Percentiles rank a stretch among this genome's conserved stretches.
These are phyloP conservation scores for Leccinum sublutescens DNA, from an alignment of 768 basidiomycete species.

Conservation along the genomic window DNA sequence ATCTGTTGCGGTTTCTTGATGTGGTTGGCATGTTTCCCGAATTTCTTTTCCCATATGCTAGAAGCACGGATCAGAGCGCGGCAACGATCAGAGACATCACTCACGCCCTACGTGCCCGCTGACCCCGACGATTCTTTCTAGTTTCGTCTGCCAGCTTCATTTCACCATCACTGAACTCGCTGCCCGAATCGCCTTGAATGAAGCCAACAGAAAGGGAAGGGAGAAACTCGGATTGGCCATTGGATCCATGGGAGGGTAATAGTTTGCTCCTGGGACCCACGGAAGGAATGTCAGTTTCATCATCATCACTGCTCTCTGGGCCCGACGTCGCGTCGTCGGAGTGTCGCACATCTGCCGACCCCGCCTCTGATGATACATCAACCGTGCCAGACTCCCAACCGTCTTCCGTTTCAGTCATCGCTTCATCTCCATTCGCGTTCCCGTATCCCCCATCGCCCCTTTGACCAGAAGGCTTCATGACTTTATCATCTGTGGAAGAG, in stretches of 20 bases:
- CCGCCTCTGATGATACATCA: slow-evolving; percentile 23
- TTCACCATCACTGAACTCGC: slow-evolving; percentile 72
- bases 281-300: slow-evolving; percentile 18
- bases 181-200: slow-evolving; percentile 72
- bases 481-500: not conserved
- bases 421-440: slow-evolving; percentile 8
- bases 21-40: slow-evolving; percentile 87
- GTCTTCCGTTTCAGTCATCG: slow-evolving; percentile 14
- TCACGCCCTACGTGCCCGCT: slow-evolving; percentile 91
- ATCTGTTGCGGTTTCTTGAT: slow-evolving; percentile 58
- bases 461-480: not conserved
- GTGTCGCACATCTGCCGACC: not conserved
- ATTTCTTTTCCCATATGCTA: slow-evolving; percentile 99
- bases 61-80: slow-evolving; percentile 1
- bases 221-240: slow-evolving; percentile 62
- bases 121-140: slow-evolving; percentile 89
- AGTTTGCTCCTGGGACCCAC: slow-evolving; percentile 12
- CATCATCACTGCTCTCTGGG: slow-evolving; percentile 25
- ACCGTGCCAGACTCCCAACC: slow-evolving; percentile 47
- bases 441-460: slow-evolving; percentile 27
- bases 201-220: slow-evolving; percentile 89
- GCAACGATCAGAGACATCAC: slow-evolving; percentile 35
- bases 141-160: slow-evolving; percentile 47
- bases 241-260: slow-evolving; percentile 23
- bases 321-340: slow-evolving; percentile 29